Base-by-base conservation (phyloP, 225 moss, liverwort and hornwort species). In the Neckera pumila region DNA sequence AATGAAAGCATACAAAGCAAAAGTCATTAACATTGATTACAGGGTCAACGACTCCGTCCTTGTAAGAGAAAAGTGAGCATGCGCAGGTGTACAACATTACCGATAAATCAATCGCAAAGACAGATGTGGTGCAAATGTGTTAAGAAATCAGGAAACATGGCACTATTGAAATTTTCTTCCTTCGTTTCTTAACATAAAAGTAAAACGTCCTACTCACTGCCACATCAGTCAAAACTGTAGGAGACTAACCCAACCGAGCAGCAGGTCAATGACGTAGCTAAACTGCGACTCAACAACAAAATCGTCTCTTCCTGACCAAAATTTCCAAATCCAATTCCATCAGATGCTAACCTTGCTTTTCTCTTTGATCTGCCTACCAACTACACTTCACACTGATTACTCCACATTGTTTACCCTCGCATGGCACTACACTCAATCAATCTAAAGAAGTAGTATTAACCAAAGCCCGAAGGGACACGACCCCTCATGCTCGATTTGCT, bases 401-500 rank as follows among this genome's bases (percentile, higher is more conserved):
- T 76, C 36, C 86, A 89, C 73, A 90, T 85, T 43, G 71, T 65
- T 83, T 79, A 74, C 58, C 60, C 82, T 88, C 79, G 83, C 83
- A 84, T 83, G 80, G 80, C 83, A 86, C 80, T 85, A 79, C 87
- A 79, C 85, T 89, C 92, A 84, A 90, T 76, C 87, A 89, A 81
- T 71, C 85, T 87, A 81, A 76, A 43, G 49, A 86, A 83, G 60
- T 76, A 87, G 40, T 66, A 62, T 15, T 43, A 25, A 63, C 66
- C 49, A 47, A 84, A 80, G 72, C 86, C 89, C 84, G 73, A 53
- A 81, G 42, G 43, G 71, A 70, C 82, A 84, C 80, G 63, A 84
- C 87, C 88, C 91, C 91, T 94, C 92, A 94, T 80, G 87, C 89
- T 90, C 92, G 92, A 84, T 93, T 94, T 54, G 91, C 86, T 87